Conservation (phyloP, 2,329 filamentous ascomycete genomes). For the Neonectria ditissima region DNA sequence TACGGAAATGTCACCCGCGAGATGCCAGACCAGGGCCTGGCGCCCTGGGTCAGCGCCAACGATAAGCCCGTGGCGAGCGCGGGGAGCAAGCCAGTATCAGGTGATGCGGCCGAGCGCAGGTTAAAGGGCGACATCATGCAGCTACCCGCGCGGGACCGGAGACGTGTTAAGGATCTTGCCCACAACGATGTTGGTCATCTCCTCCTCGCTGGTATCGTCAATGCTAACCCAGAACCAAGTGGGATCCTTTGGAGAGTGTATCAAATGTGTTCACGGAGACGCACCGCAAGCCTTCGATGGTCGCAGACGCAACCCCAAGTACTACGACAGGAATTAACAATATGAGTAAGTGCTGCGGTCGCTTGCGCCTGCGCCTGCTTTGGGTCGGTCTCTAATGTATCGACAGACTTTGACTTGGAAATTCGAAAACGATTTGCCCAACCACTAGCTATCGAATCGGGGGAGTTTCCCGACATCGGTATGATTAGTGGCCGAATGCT, state of each 20-base stretch:
- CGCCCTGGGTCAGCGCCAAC: conserved; percentile 78
- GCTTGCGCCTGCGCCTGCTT: not conserved
- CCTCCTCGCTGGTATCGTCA: not conserved
- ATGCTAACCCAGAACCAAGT: conserved; percentile 52
- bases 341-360: conserved; percentile 71
- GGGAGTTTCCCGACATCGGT: conserved; percentile 75
- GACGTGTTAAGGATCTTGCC: conserved; percentile 73
- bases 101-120: conserved; percentile 73
- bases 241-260: conserved; percentile 66
- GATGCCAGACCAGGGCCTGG: conserved; percentile 75
- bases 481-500: conserved; percentile 74
- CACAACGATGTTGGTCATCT: conserved; percentile 68
- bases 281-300: conserved; percentile 58
- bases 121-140: conserved; percentile 79
- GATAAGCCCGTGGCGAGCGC: conserved; percentile 71
- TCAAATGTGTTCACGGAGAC: conserved; percentile 65
- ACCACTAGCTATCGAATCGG: conserved; percentile 74
- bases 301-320: conserved; percentile 73
- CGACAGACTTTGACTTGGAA: conserved; percentile 72
- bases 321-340: conserved; percentile 79
- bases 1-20: conserved; percentile 77
- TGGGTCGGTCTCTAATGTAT: conserved; percentile 33
- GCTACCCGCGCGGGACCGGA: conserved; percentile 72
- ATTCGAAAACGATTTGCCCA: conserved; percentile 74
- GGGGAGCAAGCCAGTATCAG: conserved; percentile 71